A percentile compares a stretch with the other conserved stretches of the same genome.
Conservation (phyloP, 331 rosid species). For the Pyrus hybrid region DNA sequence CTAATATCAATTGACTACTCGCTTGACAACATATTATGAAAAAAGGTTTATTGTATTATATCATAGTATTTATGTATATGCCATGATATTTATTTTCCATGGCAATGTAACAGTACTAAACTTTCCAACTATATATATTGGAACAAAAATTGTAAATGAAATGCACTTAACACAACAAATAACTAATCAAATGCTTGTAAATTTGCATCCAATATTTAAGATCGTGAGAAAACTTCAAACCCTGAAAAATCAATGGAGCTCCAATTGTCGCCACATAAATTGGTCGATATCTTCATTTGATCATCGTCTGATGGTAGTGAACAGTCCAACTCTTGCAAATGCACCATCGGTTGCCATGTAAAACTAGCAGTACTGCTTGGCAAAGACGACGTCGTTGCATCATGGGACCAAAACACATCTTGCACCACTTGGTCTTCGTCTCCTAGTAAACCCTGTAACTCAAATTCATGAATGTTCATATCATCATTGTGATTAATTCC, state of each 20-base stretch:
- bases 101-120: not conserved
- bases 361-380: constrained; percentile 1
- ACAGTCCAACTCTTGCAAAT: constrained; percentile 32
- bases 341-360: constrained; percentile 35
- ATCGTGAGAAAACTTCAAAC: constrained; percentile 37
- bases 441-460: constrained; percentile 29
- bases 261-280: constrained; percentile 37
- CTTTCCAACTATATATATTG: not conserved
- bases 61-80: not conserved
- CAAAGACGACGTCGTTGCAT: constrained; percentile 11
- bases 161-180: not conserved
- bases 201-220: constrained; percentile 17
- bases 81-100: not conserved
- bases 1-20: too few species aligned
- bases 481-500: constrained; percentile 7
- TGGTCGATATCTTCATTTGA: constrained; percentile 22
- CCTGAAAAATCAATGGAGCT: constrained; percentile 50
- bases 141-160: not conserved
- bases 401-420: constrained; percentile 39
- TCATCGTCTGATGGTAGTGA: constrained; percentile 17
- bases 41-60: not conserved
- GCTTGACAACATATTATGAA: not conserved
- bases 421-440: constrained; percentile 18
- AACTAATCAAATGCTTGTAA: not conserved
- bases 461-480: constrained; percentile 26